phyloP scores from a whole-genome alignment of 495 filamentous ascomycete genomes.

The Aspergillus mulundensis region DNA sequence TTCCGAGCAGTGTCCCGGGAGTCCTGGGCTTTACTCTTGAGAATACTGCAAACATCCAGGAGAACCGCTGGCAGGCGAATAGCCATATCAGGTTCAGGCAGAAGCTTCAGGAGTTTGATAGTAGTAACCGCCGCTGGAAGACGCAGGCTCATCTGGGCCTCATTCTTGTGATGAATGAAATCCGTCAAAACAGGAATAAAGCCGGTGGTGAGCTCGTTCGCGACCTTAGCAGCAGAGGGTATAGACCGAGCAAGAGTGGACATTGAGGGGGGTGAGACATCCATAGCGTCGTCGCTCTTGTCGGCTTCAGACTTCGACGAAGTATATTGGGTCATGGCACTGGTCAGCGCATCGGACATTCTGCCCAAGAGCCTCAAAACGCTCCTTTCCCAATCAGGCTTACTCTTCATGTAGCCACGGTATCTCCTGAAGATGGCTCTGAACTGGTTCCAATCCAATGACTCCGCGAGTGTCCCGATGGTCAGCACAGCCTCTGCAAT shows the following conservation, averaged over 20 bases:
- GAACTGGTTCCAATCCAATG: conserved; percentile 89
- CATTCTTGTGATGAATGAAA: conserved; percentile 91
- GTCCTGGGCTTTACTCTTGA: conserved; percentile 84
- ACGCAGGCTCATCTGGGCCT: conserved; percentile 85
- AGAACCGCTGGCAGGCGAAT: conserved; percentile 75
- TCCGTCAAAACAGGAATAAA: conserved; percentile 71
- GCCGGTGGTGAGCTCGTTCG: conserved; percentile 65
- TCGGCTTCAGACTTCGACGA: conserved; percentile 29
- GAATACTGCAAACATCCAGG: conserved; percentile 86
- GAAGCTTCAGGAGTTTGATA: conserved; percentile 76
- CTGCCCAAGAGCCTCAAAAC: conserved; percentile 76
- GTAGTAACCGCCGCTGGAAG: conserved; percentile 82
- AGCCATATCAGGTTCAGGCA: conserved; percentile 67
- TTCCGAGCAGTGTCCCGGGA: conserved; percentile 85
- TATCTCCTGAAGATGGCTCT: conserved; percentile 76
- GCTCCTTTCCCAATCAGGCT: conserved; percentile 80
- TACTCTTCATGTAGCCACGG: conserved; percentile 70
- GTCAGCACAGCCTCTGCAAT: conserved; percentile 75
- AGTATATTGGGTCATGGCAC: conserved; percentile 44
- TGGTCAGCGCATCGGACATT: conserved; percentile 68
- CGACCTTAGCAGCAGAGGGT: conserved; percentile 65
- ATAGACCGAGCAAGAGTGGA: conserved; percentile 59
- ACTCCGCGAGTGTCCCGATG: conserved; percentile 67
- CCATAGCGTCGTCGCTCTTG: conserved; percentile 29
- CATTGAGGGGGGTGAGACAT: conserved; percentile 25